Conservation (phyloP, 192 early-diverging fungal species). For the Backusella macrospora region DNA sequence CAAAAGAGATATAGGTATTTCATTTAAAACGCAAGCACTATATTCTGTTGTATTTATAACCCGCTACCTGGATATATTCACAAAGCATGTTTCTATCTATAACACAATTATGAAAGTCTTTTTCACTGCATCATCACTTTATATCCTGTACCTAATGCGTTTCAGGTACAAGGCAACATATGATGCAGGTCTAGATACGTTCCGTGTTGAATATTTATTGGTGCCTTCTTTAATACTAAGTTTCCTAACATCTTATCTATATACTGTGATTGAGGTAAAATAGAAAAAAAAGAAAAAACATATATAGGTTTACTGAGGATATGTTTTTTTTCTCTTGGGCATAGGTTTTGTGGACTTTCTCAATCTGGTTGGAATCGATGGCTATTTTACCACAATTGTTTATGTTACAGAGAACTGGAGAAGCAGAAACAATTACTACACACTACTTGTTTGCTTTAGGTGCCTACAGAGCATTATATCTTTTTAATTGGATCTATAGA, state of each 20-base stretch:
- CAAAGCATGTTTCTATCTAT: conserved; percentile 79
- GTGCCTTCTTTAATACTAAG: conserved; percentile 70
- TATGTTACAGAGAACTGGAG: conserved; percentile 93
- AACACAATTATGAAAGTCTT: conserved; percentile 96
- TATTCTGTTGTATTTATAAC: conserved; percentile 90
- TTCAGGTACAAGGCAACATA: conserved; percentile 85
- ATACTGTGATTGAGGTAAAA: conserved; percentile 68
- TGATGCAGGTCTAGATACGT: conserved; percentile 90
- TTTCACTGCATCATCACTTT: conserved; percentile 85
- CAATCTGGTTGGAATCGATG: conserved; percentile 93
- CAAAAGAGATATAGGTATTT: conserved; percentile 71
- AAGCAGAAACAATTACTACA: conserved; percentile 98
- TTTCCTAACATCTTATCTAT: conserved; percentile 76
- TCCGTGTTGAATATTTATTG: conserved; percentile 88
- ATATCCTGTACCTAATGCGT: conserved; percentile 93
- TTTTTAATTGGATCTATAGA: conserved; percentile 96
- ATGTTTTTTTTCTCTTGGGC: conserved; percentile 91
- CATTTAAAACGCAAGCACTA: conserved; percentile 96
- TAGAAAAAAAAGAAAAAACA: conserved; percentile 58
- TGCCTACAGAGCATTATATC: conserved; percentile 84
- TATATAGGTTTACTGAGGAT: conserved; percentile 46
- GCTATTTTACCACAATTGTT: conserved; percentile 99
- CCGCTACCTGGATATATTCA: conserved; percentile 91
- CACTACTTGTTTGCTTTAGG: conserved; percentile 99
- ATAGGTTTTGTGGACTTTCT: conserved; percentile 95